phyloP scores from a whole-genome alignment of 164 flowering plant species.

The Vitis riparia region DNA sequence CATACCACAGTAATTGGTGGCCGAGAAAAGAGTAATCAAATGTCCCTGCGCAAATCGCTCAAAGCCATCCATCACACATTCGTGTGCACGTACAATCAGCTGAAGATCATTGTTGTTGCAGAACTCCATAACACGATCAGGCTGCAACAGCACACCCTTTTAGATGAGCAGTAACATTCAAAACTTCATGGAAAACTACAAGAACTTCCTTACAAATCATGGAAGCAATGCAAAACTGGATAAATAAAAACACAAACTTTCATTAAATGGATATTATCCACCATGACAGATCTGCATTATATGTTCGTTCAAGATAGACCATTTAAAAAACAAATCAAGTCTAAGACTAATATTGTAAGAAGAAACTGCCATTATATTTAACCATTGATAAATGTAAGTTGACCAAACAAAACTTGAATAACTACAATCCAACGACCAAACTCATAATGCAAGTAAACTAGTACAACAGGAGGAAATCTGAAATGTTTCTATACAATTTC shows the following conservation, averaged over 20 bases:
- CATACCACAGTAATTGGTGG: slow-evolving; percentile 98
- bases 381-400: no score
- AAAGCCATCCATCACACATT: slow-evolving; percentile 99
- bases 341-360: background rate
- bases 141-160: slow-evolving; percentile 52
- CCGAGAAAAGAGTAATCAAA: slow-evolving; percentile 95
- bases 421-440: no score
- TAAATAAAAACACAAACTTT: background rate
- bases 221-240: background rate
- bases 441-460: no score
- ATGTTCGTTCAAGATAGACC: background rate
- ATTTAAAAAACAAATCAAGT: background rate
- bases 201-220: no score
- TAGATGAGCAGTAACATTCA: background rate
- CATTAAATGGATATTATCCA: background rate
- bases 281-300: background rate
- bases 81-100: slow-evolving; percentile 98
- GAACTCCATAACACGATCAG: slow-evolving; percentile 99
- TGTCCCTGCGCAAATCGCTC: slow-evolving; percentile 99
- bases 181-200: no score
- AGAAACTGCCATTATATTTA: no score
- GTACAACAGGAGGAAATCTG: no score
- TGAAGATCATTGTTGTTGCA: slow-evolving; percentile 99
- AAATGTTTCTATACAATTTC: no score
- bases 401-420: no score